Evolutionary conservation across 2,329 filamentous ascomycete species (phyloP).

Genomic region (Calonectria pseudoturangicola): DNA sequence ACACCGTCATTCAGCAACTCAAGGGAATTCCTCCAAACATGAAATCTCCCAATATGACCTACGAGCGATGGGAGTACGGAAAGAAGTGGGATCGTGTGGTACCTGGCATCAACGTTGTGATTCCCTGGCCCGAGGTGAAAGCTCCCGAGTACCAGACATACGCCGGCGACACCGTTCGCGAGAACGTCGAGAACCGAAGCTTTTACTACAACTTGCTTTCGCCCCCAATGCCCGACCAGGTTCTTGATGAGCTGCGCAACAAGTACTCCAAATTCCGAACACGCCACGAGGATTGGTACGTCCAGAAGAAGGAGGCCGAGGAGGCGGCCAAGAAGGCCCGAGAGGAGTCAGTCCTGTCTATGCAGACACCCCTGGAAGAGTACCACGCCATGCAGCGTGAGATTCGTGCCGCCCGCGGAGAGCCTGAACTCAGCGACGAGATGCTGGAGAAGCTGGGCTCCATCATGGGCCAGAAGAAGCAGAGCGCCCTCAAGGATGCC

Average conservation of each 20-base stretch:
- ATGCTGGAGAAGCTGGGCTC: conserved; percentile 79
- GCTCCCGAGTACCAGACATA: conserved; percentile 72
- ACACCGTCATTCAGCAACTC: conserved; percentile 86
- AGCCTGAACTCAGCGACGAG: conserved; percentile 73
- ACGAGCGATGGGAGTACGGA: conserved; percentile 64
- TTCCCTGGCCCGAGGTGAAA: conserved; percentile 83
- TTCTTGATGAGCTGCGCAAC: conserved; percentile 91
- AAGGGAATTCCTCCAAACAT: conserved; percentile 71
- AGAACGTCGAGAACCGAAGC: conserved; percentile 83
- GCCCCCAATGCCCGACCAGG: conserved; percentile 84
- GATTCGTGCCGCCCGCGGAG: conserved; percentile 70
- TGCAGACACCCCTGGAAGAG: conserved; percentile 76
- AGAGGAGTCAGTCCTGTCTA: conserved; percentile 57
- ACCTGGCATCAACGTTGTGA: conserved; percentile 81
- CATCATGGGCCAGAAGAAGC: conserved; percentile 75
- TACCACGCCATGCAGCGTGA: conserved; percentile 73
- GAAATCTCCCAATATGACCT: conserved; percentile 64
- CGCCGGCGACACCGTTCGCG: conserved; percentile 82
- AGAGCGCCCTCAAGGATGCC: conserved; percentile 61
- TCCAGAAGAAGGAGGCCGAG: conserved; percentile 77
- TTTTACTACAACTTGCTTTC: conserved; percentile 86
- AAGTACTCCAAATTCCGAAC: conserved; percentile 89
- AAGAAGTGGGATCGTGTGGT: conserved; percentile 75
- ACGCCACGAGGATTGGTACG: conserved; percentile 84
- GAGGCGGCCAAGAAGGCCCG: conserved; percentile 66